Base-by-base conservation (phyloP, 2,329 filamentous ascomycete genomes). In the Epichloe typhina region DNA sequence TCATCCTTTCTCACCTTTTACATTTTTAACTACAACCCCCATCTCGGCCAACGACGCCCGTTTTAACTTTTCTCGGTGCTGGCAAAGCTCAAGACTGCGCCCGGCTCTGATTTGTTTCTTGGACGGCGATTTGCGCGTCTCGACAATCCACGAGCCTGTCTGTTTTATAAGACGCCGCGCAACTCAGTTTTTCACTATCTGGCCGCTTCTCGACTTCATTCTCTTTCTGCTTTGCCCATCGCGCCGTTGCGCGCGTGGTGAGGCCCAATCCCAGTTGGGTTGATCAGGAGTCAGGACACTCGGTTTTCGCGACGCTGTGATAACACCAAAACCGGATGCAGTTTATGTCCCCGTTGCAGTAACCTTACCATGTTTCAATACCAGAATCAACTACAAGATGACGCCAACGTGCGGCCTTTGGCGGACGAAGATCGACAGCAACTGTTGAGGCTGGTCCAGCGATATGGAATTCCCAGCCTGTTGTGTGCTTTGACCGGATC, bases 351-450 rank as follows among this genome's bases (percentile, higher is more conserved):
- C 21, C 19, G 12, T 21, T 8, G 11, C 23, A 17, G 35, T 26
- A 44, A 21, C 12, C 21, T n/a, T 17, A 17, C 36, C 50, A 69
- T 69, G 67, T 67, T 68, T 52, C 61, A 62, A 13, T 67, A 62
- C 23, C 52, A 49, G n/a, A 49, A 42, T 38, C 52, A 49, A 49
- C 31, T 37, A 19, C 59, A 61, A 47, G 66, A 69, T 38, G 67
- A 69, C 47, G 57, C 60, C 53, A 61, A 57, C 52, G 58, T 67
- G 52, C 64, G 65, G 46, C 61, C 65, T n/a, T 52, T 69, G 49
- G 54, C 63, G 36, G 67, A 69, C 7, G 67, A 69, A 45, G 67
- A 69, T 53, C 67, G 67, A 54, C 66, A 67, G 43, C 57, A 66
- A 21, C 61, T 69, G 31, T 50, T 67, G 26, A 59, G 60, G 19